Base-by-base conservation (phyloP, 164 flowering plant genomes). In the Cinnamomum chago region DNA sequence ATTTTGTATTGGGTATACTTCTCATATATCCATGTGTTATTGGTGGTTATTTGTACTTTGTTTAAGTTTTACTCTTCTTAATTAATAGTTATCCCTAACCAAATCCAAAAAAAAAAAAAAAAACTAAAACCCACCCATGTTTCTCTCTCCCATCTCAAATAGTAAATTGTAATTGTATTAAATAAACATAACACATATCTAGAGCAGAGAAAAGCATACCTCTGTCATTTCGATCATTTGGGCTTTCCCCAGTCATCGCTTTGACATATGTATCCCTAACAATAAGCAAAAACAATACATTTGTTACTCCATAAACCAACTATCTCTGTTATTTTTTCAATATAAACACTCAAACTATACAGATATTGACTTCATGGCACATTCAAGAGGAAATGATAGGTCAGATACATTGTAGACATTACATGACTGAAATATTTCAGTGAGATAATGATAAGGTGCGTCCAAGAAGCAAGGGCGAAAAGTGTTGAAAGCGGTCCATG, bases 171-270 rank as follows among this genome's bases (percentile, higher is more conserved):
- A 60, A 18, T 60, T 60, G 64, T 10, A 60, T 60, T 60, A 18
- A n/a, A 60, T 20, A n/a, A 18, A 60, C 22, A 60, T 14, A 67
- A 35, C 47, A 67, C 47, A 50, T 2, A 35, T n/a, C 3, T 69
- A 40, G 20, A 15, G 68, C 60, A 55, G 66, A 22, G 51, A 67
- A 70, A 33, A 71, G 62, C 82, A 69, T 70, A 93, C 99, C 99
- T 89, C 98, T 92, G 76, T 95, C 99, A 84, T 95, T 95, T n/a
- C 93, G 85, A 75, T 95, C 99, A 87, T 95, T 95, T 65, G 94
- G 90, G 85, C 86, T 90, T 83, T 95, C 99, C 50, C 91, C 90
- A 68, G 77, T 84, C 97, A 91, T 89, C 25, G 83, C 85, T 80
- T 89, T 88, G 74, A 95, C 84, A 81, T 86, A 92, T 28, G 99